Evolutionary conservation across 2,329 filamentous ascomycete genomes (phyloP), one percentile per base, ranked within the genome.

Genomic region (Cercospora citrullina): DNA sequence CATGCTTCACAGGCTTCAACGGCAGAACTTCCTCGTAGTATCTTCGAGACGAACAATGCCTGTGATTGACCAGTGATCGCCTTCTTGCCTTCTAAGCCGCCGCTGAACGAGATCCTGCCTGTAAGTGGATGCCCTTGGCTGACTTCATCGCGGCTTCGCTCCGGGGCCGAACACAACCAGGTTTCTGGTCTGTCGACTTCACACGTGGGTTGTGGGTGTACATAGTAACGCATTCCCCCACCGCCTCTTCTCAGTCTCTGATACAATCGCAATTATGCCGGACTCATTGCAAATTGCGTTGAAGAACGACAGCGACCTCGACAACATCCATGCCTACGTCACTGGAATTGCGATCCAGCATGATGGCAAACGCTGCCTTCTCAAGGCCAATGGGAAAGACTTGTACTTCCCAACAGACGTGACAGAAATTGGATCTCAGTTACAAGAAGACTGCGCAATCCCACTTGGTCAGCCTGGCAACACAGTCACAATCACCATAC

Each of bases 281-380:
- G 68, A 76, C 64, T 77, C 75, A 16, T 63, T 80, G 30, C 73
- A 77, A 31, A 77, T 80, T 30, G 74, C 74, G 5, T 69, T 80
- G 7, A 75, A 75, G 59, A 80, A 80, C 66, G 75, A 78, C 64
- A 75, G 72, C 69, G 73, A 77, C 60, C 72, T 73, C 7, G 67
- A 70, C 63, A 73, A 77, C 53, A 67, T 79, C 39, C 75, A 75
- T 63, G 77, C 77, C n/a, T 79, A 79, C 64, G 73, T 79, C 39
- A 79, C 77, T 3, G 78, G 78, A 53, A 76, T 79, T 23, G 77
- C 77, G 5, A 76, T 79, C 14, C 77, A 79, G 60, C 71, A 77
- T 2, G 70, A 73, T n/a, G 73, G 74, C 28, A 69, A 75, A 39
- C 73, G 77, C 57, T 77, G 75, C 53, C 68, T 79, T 5, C 71